Conservation (phyloP, 2,329 filamentous ascomycete genomes). For the Epichloe aotearoae region DNA sequence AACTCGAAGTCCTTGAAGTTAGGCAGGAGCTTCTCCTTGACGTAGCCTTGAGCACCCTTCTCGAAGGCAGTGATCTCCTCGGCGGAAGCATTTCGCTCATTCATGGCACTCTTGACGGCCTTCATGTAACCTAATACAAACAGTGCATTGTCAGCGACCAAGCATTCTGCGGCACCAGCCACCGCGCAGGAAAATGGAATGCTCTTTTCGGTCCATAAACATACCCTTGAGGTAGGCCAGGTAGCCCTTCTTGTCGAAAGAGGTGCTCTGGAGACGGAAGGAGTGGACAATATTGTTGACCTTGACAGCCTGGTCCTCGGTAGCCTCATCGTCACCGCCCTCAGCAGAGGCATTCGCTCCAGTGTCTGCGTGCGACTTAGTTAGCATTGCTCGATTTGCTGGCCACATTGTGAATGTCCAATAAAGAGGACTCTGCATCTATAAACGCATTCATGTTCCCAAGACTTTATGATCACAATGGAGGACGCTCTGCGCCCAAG, state of each 20-base stretch:
- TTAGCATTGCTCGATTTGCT: neutral
- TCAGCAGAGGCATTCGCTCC: conserved; percentile 97
- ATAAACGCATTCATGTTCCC: neutral
- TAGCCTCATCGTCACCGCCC: conserved; percentile 67
- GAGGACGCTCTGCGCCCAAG: too few species aligned
- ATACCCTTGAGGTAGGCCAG: conserved; percentile 74
- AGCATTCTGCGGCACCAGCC: neutral
- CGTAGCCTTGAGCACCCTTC: conserved; percentile 56
- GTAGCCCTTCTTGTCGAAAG: conserved; percentile 81
- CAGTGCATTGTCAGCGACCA: neutral
- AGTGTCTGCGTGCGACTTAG: conserved; percentile 43
- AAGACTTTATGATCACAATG: neutral
- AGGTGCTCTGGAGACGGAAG: conserved; percentile 72
- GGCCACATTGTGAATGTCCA: neutral
- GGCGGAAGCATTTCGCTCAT: conserved; percentile 45
- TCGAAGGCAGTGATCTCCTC: conserved; percentile 69
- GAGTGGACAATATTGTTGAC: conserved; percentile 91
- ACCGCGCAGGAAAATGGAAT: too few species aligned
- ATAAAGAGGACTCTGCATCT: neutral
- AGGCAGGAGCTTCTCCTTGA: conserved; percentile 67
- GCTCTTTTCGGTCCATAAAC: conserved; percentile 10
- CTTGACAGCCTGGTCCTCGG: conserved; percentile 56
- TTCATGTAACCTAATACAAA: conserved; percentile 68
- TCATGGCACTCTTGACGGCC: conserved; percentile 60
- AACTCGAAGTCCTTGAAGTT: conserved; percentile 98